A percentile compares a stretch with the other conserved stretches of the same genome.
Conservation (phyloP, 2,329 filamentous ascomycete genomes). For the Diaporthe amygdali region DNA sequence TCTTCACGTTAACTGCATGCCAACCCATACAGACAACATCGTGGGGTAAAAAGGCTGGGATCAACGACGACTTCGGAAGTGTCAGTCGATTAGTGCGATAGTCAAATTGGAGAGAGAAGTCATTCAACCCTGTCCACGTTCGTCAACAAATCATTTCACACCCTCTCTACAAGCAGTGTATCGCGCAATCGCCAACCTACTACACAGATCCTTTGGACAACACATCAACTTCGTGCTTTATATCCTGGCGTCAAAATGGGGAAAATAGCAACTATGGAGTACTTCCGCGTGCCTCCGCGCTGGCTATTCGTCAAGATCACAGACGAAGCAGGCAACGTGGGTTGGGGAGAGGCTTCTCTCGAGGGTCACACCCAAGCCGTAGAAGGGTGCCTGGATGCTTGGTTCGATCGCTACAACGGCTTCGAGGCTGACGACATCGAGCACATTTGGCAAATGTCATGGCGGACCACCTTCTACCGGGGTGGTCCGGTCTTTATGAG, state of each 20-base stretch:
- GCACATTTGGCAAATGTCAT: slow-evolving; percentile 71
- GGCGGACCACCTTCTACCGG: slow-evolving; percentile 69
- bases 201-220: background rate
- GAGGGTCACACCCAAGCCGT: slow-evolving; percentile 70
- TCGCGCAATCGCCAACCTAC: background rate
- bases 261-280: slow-evolving; percentile 66
- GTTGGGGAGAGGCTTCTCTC: slow-evolving; percentile 70
- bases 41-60: background rate
- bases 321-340: slow-evolving; percentile 60
- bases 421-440: slow-evolving; percentile 72
- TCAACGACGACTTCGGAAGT: background rate
- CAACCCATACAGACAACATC: background rate
- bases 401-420: slow-evolving; percentile 59
- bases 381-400: slow-evolving; percentile 67
- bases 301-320: slow-evolving; percentile 74
- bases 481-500: slow-evolving; percentile 75
- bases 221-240: background rate
- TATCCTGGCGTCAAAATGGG: slow-evolving; percentile 47
- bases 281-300: slow-evolving; percentile 68
- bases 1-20: slow-evolving; percentile 9
- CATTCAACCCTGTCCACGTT: background rate
- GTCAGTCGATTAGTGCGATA: background rate
- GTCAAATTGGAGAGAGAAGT: background rate
- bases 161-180: background rate
- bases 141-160: background rate